phyloP scores from a whole-genome alignment of 345 rosid genomes.

The Citrus glauca region DNA sequence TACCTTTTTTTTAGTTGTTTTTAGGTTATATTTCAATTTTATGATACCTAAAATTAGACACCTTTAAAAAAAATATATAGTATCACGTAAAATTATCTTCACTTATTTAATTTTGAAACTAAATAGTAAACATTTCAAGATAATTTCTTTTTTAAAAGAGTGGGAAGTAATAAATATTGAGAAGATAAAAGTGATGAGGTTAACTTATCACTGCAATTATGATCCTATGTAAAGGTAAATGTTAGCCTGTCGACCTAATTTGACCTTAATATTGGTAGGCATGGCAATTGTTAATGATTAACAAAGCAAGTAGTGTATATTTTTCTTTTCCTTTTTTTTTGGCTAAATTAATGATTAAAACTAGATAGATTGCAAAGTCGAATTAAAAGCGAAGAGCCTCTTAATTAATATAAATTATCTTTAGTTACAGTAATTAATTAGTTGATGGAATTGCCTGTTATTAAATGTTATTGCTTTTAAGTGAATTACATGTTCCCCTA shows the following conservation, averaged over 20 bases:
- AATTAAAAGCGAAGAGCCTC: no score
- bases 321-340: no score
- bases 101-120: not conserved
- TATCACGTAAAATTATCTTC: not conserved
- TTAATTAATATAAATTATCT: not conserved
- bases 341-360: not conserved
- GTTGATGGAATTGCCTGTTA: no score
- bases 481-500: conserved; percentile 3
- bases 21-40: no score
- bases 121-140: not conserved
- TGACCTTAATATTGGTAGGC: not conserved
- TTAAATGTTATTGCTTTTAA: not conserved
- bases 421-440: not conserved
- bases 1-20: no score
- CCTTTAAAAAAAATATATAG: no score
- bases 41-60: no score
- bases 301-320: not conserved
- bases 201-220: not conserved
- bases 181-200: not conserved
- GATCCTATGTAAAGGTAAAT: not conserved
- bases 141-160: not conserved
- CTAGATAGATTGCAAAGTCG: not conserved
- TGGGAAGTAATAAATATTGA: not conserved
- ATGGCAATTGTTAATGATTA: not conserved
- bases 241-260: not conserved